Percentiles rank a stretch among this genome's conserved stretches.
These are phyloP conservation scores for Parastagonospora avenae DNA, from an alignment of 2,329 filamentous ascomycete genomes.

Conservation along the genomic window DNA sequence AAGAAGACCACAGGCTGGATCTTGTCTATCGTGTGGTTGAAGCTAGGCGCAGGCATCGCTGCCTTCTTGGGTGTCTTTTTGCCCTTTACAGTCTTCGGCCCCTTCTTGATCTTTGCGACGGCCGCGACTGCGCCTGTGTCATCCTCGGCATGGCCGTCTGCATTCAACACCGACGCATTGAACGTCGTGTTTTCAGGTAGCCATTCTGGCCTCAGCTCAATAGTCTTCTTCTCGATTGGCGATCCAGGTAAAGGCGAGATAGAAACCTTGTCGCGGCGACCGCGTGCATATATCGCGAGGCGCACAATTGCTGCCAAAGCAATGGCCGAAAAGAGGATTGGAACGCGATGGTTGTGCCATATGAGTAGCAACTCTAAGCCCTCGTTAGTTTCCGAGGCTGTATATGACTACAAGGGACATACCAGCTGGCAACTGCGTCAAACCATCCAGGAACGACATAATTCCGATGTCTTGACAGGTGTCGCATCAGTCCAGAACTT, in stretches of 20 bases:
- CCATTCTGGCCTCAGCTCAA: slow-evolving; percentile 43
- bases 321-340: slow-evolving; percentile 40
- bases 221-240: slow-evolving; percentile 36
- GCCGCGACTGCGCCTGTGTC: slow-evolving; percentile 20
- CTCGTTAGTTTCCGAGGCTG: slow-evolving; percentile 1
- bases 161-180: slow-evolving; percentile 20
- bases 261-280: slow-evolving; percentile 34
- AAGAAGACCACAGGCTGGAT: slow-evolving; percentile 84
- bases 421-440: slow-evolving; percentile 26
- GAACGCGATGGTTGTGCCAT: slow-evolving; percentile 45
- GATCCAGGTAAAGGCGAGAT: slow-evolving; percentile 38
- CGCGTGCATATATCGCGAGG: slow-evolving; percentile 32
- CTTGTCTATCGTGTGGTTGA: slow-evolving; percentile 46
- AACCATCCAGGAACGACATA: slow-evolving; percentile 17
- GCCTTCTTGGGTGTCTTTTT: slow-evolving; percentile 33
- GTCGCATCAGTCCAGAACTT: slow-evolving; percentile 15
- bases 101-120: slow-evolving; percentile 33
- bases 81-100: slow-evolving; percentile 48
- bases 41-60: slow-evolving; percentile 18
- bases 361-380: slow-evolving; percentile 40
- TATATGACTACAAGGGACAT: neutral
- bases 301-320: slow-evolving; percentile 37
- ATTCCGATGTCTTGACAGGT: slow-evolving; percentile 4
- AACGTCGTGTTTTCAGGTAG: slow-evolving; percentile 40
- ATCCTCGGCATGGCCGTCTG: slow-evolving; percentile 40